These are phyloP conservation scores for Ligustrum vulgare DNA, from an alignment of 257 asterid genomes.

Conservation along the genomic window DNA sequence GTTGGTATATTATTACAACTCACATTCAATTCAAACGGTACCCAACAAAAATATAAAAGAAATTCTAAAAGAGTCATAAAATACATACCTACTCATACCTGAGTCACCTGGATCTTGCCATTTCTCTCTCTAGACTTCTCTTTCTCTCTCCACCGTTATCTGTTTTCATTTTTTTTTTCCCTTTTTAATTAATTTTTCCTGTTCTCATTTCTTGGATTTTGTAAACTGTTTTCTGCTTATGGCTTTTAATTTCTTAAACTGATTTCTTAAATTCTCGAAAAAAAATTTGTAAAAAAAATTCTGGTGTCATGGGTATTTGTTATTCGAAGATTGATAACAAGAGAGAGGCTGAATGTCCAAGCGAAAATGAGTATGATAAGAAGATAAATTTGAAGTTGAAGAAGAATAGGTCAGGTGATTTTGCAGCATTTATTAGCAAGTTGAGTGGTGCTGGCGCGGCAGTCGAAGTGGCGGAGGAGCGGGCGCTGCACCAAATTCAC, in stretches of 20 bases:
- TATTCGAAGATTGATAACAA: slow-evolving; percentile 52
- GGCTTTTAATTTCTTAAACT: slow-evolving; percentile 9
- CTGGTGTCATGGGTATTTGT: slow-evolving; percentile 77
- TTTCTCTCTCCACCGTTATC: slow-evolving; percentile 26
- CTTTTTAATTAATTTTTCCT: slow-evolving; percentile 4
- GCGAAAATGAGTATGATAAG: slow-evolving; percentile 28
- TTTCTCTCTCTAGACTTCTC: slow-evolving; percentile 18
- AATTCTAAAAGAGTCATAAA: slow-evolving; percentile 31
- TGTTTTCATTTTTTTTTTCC: slow-evolving; percentile 12
- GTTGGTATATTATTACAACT: too few species aligned
- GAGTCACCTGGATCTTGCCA: slow-evolving; percentile 53
- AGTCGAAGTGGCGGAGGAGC: slow-evolving; percentile 63
- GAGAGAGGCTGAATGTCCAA: slow-evolving; percentile 46
- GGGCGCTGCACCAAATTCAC: slow-evolving; percentile 68
- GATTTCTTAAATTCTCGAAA: slow-evolving; percentile 13
- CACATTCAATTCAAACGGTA: slow-evolving; percentile 4
- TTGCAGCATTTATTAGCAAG: slow-evolving; percentile 61
- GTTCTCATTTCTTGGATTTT: background rate
- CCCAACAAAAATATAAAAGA: slow-evolving; percentile 4
- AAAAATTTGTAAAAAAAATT: background rate
- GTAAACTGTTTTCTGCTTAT: background rate
- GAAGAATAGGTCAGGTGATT: slow-evolving; percentile 56
- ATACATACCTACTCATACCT: slow-evolving; percentile 46
- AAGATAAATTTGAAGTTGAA: slow-evolving; percentile 42
- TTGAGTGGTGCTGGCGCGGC: slow-evolving; percentile 59